Evolutionary conservation across 495 filamentous ascomycete genomes (phyloP).

Genomic region (Hypoxylon lenormandii): DNA sequence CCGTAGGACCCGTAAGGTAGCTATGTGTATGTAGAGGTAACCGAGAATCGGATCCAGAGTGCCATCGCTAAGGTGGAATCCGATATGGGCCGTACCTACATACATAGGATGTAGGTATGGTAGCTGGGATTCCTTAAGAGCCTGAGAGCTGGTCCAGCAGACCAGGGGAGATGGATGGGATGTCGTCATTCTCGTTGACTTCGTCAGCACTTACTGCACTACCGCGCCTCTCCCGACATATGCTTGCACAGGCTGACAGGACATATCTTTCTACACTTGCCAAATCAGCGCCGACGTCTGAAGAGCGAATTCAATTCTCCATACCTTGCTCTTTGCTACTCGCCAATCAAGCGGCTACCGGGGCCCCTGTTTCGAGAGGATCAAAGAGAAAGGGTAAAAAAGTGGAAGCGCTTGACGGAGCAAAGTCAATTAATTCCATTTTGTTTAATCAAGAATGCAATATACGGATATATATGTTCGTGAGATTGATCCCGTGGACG

Average conservation of each 20-base stretch:
- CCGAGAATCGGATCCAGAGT: constrained; percentile 37
- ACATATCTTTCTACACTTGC: constrained; percentile 35
- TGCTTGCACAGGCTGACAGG: constrained; percentile 21
- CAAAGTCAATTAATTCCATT: constrained; percentile 36
- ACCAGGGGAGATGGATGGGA: constrained; percentile 34
- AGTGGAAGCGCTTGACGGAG: constrained; percentile 42
- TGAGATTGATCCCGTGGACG: constrained; percentile 17
- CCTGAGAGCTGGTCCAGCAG: neutral
- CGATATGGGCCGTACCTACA: too few relatives aligned
- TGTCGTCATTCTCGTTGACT: constrained; percentile 46
- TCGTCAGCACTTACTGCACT: constrained; percentile 35
- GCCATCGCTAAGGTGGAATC: constrained; percentile 23
- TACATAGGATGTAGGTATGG: too few relatives aligned
- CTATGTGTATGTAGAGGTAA: constrained; percentile 22
- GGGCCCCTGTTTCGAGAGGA: constrained; percentile 40
- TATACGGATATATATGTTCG: constrained; percentile 38
- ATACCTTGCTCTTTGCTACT: constrained; percentile 22
- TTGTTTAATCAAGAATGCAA: constrained; percentile 34
- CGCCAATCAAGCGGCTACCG: constrained; percentile 29
- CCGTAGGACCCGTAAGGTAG: constrained; percentile 23
- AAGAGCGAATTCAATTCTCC: constrained; percentile 24
- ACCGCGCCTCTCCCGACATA: constrained; percentile 35
- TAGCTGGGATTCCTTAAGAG: constrained; percentile 12
- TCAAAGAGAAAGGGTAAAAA: constrained; percentile 18
- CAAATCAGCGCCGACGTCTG: constrained; percentile 27